phyloP scores from a whole-genome alignment of 2,329 filamentous ascomycete genomes.

The Claviceps sp. region DNA sequence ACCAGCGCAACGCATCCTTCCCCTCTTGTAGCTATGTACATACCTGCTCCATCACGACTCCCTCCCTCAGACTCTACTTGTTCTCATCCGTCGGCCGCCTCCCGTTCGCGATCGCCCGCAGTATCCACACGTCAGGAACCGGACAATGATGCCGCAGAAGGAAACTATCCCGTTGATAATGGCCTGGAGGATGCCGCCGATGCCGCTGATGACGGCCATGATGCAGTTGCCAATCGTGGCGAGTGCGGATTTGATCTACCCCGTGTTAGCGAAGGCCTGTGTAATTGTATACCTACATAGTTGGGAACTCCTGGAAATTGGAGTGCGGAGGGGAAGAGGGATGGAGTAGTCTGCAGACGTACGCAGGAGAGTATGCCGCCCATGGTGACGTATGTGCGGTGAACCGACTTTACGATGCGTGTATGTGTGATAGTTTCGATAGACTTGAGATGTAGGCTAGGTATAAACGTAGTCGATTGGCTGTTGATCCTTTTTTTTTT shows the following conservation, averaged over 20 bases:
- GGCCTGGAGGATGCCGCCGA: constrained; percentile 49
- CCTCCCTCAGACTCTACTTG: constrained; percentile 10
- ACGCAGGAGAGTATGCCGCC: constrained; percentile 76
- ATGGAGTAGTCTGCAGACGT: constrained; percentile 23
- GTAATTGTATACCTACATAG: too few species aligned
- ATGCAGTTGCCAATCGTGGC: constrained; percentile 51
- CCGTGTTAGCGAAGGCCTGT: not conserved
- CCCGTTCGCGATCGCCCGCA: constrained; percentile 13
- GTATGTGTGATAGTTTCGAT: too few species aligned
- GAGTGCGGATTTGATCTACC: constrained; percentile 44
- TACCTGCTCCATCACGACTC: not conserved
- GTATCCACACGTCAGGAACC: constrained; percentile 45
- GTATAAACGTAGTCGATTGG: too few species aligned
- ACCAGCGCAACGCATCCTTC: not conserved
- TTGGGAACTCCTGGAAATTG: too few species aligned
- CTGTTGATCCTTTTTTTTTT: too few species aligned
- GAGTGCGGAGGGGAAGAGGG: not conserved
- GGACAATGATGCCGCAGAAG: constrained; percentile 53
- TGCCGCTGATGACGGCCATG: constrained; percentile 55
- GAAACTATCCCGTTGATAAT: constrained; percentile 55
- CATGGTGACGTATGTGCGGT: constrained; percentile 34
- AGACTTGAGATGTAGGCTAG: too few species aligned
- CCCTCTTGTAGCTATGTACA: not conserved
- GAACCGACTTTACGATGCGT: too few species aligned
- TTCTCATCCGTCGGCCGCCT: constrained; percentile 10